Evolutionary conservation across 1,139 yeast species (phyloP), one percentile per base, ranked within the genome.

Genomic region (Pichia sorboxylosa): DNA sequence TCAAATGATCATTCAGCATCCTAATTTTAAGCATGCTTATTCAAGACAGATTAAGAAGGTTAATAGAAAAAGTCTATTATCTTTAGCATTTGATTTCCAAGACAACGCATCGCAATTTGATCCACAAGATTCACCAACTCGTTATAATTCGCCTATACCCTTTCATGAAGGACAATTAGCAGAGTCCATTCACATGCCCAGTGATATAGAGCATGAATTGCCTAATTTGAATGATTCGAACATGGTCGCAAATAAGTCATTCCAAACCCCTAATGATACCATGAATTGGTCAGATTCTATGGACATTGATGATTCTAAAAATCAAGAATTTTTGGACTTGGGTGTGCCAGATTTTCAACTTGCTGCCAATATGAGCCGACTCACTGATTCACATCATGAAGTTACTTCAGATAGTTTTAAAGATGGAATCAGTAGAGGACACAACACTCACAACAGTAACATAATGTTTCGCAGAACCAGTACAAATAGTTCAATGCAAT

Each of bases 251-350:
- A n/a, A 24, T 10, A 26, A 31, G 22, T 16, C 33, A 28, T 55
- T 55, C 34, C 42, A 45, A 22, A 44, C 55, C 2, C 55, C 57
- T 1, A 49, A 55, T 6, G 52, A 51, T 13, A 48, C 56, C 2
- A 46, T 54, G 43, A 47, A 55, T 32, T 55, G 59, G 59, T 54
- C 59, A 1, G 42, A 45, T 22, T 42, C 44, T 22, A 51, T 55
- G 5, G 30, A 36, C 17, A 41, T 44, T 16, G 33, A 38, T 9
- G 45, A 41, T 28, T 35, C 38, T 11, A 34, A 37, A n/a, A 24
- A 35, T 20, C n/a, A n/a, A n/a, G 35, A 28, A 11, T 41, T 35
- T 10, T 31, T 37, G n/a, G 36, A 34, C 26, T 33, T 34, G 39
- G 34, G 29, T 11, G 21, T 43, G 13, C 13, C 25, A 9, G 40